Evolutionary conservation across 306 rosid genomes (phyloP), one percentile per base, ranked within the genome.

Genomic region (Myrica gale): DNA sequence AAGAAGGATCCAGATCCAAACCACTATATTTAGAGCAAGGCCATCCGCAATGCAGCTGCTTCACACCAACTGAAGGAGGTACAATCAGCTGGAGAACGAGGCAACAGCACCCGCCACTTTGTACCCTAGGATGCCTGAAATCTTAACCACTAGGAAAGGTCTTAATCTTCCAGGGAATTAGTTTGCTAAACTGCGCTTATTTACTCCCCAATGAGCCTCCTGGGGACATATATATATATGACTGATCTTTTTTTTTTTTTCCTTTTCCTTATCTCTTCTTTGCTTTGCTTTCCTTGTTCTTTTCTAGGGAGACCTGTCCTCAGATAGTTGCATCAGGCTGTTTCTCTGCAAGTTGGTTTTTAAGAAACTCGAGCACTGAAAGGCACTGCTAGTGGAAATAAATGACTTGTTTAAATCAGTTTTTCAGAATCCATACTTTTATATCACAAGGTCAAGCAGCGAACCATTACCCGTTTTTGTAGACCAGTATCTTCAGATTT

Each of bases 331-430:
- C 13, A 78, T 88, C 88, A 7, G 83, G 82, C 77, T 81, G 82
- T 74, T 92, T 89, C 72, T 79, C 90, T 7, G 74, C 72, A 50
- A 87, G 78, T 89, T 92, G 96, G 74, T 81, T 83, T 71, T 83
- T 87, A 21, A 92, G 91, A 71, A 90, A 92, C 66, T 85, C 95
- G 19, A 90, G 88, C 79, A 92, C 96, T 4, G 98, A 92, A 63
- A 61, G 86, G 69, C 92, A 86, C 98, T 90, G 68, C 75, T 74
- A 37, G 76, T 61, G 73, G 48, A 62, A 57, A 19, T 47, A 69
- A 67, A 73, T 42, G 50, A 66, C 45, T 16, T 58, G 53, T 57
- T 2, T 41, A 21, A 65, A 16, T 78, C 7, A 75, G 45, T 65
- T 32, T 16, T 51, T 52, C 50, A 63, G 68, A 19, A 52, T 53